These are phyloP conservation scores for Zopfia rhizophila DNA, from an alignment of 2,329 filamentous ascomycete species.

Conservation along the genomic window DNA sequence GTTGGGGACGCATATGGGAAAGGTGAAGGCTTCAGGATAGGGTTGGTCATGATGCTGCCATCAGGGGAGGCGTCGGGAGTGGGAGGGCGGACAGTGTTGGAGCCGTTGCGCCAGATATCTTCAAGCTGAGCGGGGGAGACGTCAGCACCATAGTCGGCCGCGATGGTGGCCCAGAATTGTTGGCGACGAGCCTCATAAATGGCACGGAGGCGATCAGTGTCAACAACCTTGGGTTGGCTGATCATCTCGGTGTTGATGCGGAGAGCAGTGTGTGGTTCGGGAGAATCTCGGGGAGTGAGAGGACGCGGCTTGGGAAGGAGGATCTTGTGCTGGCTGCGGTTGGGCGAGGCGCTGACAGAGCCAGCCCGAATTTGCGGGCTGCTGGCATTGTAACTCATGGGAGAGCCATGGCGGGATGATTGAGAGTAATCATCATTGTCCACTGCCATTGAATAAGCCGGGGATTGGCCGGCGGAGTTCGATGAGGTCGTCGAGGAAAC, in stretches of 20 bases:
- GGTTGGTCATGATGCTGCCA: conserved; percentile 49
- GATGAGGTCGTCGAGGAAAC: conserved; percentile 66
- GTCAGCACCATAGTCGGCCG: conserved; percentile 74
- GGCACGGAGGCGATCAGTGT: conserved; percentile 73
- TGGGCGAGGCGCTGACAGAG: conserved; percentile 60
- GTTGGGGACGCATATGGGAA: conserved; percentile 46
- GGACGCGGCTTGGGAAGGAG: conserved; percentile 72
- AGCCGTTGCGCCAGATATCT: conserved; percentile 69
- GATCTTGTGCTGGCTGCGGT: conserved; percentile 62
- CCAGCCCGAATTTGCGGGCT: conserved; percentile 47
- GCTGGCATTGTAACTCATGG: conserved; percentile 60
- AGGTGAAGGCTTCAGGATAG: conserved; percentile 43
- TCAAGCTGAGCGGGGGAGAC: conserved; percentile 72
- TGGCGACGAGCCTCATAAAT: conserved; percentile 77
- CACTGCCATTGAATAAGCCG: conserved; percentile 51
- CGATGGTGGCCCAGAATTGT: conserved; percentile 78
- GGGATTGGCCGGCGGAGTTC: conserved; percentile 45
- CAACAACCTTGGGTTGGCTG: conserved; percentile 62
- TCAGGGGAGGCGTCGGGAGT: conserved; percentile 53
- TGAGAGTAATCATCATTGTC: conserved; percentile 50
- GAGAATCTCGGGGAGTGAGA: conserved; percentile 51
- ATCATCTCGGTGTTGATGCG: conserved; percentile 58
- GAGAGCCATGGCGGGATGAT: conserved; percentile 53
- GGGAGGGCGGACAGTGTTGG: conserved; percentile 45
- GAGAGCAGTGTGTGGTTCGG: conserved; percentile 51